A percentile compares a stretch with the other conserved stretches of the same genome.
These are phyloP conservation scores for Diutina neorugosa DNA, from an alignment of 1,139 yeast species.

Conservation along the genomic window DNA sequence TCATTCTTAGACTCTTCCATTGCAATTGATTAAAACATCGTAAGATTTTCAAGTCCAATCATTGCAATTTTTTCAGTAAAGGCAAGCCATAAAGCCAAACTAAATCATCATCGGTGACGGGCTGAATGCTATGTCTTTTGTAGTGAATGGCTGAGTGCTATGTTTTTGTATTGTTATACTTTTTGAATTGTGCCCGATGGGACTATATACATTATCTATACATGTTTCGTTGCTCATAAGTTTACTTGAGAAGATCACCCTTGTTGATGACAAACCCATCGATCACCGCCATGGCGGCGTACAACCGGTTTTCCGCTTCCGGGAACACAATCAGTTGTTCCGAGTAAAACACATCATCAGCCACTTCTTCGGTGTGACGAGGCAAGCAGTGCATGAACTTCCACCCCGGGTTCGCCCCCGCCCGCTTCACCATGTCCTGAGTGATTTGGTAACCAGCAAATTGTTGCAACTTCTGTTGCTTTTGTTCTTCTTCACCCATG, in stretches of 20 bases:
- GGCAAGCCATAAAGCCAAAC: too few species aligned
- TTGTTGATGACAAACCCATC: slow-evolving; percentile 82
- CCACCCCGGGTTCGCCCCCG: slow-evolving; percentile 57
- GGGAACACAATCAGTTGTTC: slow-evolving; percentile 77
- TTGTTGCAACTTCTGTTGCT: slow-evolving; percentile 56
- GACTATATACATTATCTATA: background rate
- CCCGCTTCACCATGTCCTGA: slow-evolving; percentile 40
- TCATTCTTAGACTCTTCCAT: too few species aligned
- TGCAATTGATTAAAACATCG: too few species aligned
- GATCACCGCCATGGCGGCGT: slow-evolving; percentile 90
- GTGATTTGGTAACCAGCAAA: slow-evolving; percentile 83
- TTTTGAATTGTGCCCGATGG: too few species aligned
- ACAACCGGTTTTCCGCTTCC: slow-evolving; percentile 92
- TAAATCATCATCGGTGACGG: too few species aligned
- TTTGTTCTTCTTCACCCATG: slow-evolving; percentile 92
- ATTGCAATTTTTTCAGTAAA: too few species aligned
- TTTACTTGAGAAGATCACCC: slow-evolving; percentile 34
- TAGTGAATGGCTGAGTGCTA: too few species aligned
- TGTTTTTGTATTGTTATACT: too few species aligned
- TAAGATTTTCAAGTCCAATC: too few species aligned
- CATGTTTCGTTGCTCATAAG: background rate
- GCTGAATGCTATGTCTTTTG: too few species aligned
- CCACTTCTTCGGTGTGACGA: slow-evolving; percentile 87
- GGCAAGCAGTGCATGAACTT: slow-evolving; percentile 97
- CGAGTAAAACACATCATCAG: slow-evolving; percentile 84